Percentiles rank a stretch among this genome's conserved stretches.
Evolutionary conservation across 441 rosid species (phyloP).

Genomic region (Isatis lusitanica): DNA sequence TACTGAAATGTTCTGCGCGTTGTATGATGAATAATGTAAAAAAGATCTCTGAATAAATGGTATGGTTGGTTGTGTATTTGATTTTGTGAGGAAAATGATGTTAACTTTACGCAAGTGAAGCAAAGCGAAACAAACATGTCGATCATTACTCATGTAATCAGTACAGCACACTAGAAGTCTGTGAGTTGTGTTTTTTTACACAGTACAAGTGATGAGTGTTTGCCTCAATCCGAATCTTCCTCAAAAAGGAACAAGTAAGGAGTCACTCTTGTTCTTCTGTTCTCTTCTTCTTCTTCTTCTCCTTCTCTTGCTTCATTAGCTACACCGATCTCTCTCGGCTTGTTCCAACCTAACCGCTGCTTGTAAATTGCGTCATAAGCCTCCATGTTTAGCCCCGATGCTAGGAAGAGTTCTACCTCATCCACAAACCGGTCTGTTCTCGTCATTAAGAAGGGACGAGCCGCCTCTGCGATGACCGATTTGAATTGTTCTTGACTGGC

Average conservation of each 20-base stretch:
- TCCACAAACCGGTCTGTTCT: conserved; percentile 64
- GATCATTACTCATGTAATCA: not conserved
- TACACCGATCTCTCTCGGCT: conserved; percentile 26
- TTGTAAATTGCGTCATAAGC: conserved; percentile 72
- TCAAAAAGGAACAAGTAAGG: conserved; percentile 62
- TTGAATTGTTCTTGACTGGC: conserved; percentile 52
- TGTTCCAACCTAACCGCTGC: conserved; percentile 48
- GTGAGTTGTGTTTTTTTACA: not conserved
- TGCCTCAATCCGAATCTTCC: conserved; percentile 38
- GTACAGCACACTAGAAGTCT: not conserved
- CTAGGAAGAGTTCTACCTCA: conserved; percentile 74
- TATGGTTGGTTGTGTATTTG: not conserved
- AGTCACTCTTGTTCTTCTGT: conserved; percentile 19
- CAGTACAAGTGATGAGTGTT: not conserved
- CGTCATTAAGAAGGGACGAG: conserved; percentile 63
- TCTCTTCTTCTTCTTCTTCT: conserved; percentile 32
- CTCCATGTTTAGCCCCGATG: conserved; percentile 64
- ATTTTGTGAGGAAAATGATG: not conserved
- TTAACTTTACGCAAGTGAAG: not conserved
- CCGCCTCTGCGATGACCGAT: conserved; percentile 52
- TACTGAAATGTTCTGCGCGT: not conserved
- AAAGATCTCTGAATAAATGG: conserved; percentile 3
- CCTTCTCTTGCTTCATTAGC: conserved; percentile 27
- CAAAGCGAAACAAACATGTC: not conserved
- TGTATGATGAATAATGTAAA: conserved; percentile 5